Evolutionary conservation across 2,329 filamentous ascomycete species (phyloP).

Genomic region (Clarireedia hainanense): DNA sequence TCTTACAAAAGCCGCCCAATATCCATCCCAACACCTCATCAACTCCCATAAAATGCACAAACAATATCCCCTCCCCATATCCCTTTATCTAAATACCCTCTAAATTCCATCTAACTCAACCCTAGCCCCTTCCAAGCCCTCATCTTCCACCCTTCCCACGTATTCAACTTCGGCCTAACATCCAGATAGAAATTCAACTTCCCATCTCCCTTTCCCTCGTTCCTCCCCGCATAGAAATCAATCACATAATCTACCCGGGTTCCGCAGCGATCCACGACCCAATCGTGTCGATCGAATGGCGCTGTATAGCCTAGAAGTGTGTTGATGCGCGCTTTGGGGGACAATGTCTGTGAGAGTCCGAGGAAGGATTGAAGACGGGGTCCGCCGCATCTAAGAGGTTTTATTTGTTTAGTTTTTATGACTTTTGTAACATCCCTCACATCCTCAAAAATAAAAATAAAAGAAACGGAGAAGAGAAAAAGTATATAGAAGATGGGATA

Average conservation of each 20-base stretch:
- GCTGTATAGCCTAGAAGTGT: slow-evolving; percentile 78
- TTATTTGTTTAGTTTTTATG: too few relatives aligned
- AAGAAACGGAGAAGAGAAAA: neutral
- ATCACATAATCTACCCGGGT: slow-evolving; percentile 88
- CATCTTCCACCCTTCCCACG: slow-evolving; percentile 62
- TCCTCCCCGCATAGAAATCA: slow-evolving; percentile 83
- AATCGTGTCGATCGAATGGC: slow-evolving; percentile 95
- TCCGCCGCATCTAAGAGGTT: slow-evolving; percentile 52
- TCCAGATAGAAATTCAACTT: slow-evolving; percentile 58
- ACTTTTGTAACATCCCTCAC: too few relatives aligned
- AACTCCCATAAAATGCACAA: too few relatives aligned
- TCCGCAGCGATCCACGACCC: slow-evolving; percentile 90
- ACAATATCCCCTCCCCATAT: neutral
- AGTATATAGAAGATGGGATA: neutral
- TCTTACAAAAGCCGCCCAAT: too few relatives aligned
- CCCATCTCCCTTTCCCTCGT: slow-evolving; percentile 32
- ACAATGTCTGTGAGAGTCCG: slow-evolving; percentile 62
- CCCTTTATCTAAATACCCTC: neutral
- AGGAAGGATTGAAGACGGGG: slow-evolving; percentile 79
- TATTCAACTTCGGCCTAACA: slow-evolving; percentile 61
- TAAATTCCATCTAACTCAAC: neutral
- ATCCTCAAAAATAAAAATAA: neutral
- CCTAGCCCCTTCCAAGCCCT: slow-evolving; percentile 37
- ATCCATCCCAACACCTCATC: too few relatives aligned
- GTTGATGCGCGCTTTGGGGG: slow-evolving; percentile 76